phyloP scores from a whole-genome alignment of 129 eudicot genomes.

The Tanacetum coccineum region DNA sequence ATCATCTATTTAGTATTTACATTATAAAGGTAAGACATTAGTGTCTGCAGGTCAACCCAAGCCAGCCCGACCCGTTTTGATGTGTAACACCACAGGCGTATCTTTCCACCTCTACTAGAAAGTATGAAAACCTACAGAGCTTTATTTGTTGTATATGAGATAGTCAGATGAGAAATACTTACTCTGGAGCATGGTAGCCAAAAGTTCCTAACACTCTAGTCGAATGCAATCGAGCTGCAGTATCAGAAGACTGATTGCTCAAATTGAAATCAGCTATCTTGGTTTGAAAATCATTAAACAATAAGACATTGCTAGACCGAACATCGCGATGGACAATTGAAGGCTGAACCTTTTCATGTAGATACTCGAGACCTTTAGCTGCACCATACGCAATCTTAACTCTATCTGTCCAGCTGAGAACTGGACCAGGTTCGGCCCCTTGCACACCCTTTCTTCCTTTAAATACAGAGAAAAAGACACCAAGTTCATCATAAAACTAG shows the following conservation, averaged over 20 bases:
- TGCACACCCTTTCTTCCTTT: conserved; percentile 96
- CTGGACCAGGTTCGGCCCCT: conserved; percentile 96
- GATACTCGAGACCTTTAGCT: conserved; percentile 84
- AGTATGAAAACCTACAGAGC: background rate
- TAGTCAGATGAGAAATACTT: conserved; percentile 21
- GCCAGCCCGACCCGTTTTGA: background rate
- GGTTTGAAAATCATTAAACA: conserved; percentile 75
- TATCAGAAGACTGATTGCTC: conserved; percentile 85
- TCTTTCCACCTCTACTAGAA: background rate
- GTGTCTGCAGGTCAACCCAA: conserved; percentile 9
- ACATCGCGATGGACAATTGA: conserved; percentile 91
- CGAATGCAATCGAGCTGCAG: conserved; percentile 92
- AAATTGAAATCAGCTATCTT: conserved; percentile 92
- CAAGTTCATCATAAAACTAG: background rate
- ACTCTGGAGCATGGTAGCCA: conserved; percentile 99
- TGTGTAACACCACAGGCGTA: no score
- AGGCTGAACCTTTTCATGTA: conserved; percentile 92
- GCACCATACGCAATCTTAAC: conserved; percentile 92
- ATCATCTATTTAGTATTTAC: no score
- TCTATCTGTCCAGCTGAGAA: conserved; percentile 80
- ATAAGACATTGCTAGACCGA: conserved; percentile 89
- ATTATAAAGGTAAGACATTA: no score
- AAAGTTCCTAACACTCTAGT: conserved; percentile 96
- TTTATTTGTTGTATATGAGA: background rate
- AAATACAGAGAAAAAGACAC: conserved; percentile 4